Percentiles rank a stretch among this genome's conserved stretches.
Evolutionary conservation across 1,284 basidiomycete genomes (phyloP).

Genomic region (Vanrija sp.): DNA sequence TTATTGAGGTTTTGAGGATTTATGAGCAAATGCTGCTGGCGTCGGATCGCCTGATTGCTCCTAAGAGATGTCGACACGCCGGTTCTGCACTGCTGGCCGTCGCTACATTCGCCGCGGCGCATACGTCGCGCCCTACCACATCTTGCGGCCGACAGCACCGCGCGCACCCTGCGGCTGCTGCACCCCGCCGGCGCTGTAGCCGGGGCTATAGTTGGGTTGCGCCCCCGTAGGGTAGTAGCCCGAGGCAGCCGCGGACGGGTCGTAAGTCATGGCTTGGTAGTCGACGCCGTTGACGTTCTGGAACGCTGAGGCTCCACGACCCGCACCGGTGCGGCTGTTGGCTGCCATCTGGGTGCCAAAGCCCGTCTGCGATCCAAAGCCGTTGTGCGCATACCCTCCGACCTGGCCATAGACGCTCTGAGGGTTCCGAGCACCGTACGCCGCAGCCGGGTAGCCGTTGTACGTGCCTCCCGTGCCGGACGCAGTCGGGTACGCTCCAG

Average conservation of each 20-base stretch:
- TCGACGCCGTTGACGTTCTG: constrained; percentile 2
- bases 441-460: constrained; percentile 4
- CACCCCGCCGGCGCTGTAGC: neutral
- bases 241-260: constrained; percentile 3
- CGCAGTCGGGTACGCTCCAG: constrained; percentile 1
- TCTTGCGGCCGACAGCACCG: constrained; percentile 1
- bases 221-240: constrained; percentile 5
- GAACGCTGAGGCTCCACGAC: neutral
- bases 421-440: no score
- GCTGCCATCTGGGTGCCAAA: constrained; percentile 21
- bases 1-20: no score
- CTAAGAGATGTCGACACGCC: neutral
- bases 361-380: neutral
- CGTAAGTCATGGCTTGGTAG: constrained; percentile 12
- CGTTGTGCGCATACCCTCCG: constrained; percentile 8
- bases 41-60: no score
- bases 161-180: constrained; percentile 7
- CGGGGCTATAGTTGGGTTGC: neutral
- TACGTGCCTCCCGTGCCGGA: constrained; percentile 2
- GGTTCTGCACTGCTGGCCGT: neutral
- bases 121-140: constrained; percentile 3
- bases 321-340: neutral
- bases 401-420: constrained; percentile 8
- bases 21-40: no score
- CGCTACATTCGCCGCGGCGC: neutral